phyloP scores from a whole-genome alignment of 2,329 filamentous ascomycete genomes.

The Aspergillus fructus region DNA sequence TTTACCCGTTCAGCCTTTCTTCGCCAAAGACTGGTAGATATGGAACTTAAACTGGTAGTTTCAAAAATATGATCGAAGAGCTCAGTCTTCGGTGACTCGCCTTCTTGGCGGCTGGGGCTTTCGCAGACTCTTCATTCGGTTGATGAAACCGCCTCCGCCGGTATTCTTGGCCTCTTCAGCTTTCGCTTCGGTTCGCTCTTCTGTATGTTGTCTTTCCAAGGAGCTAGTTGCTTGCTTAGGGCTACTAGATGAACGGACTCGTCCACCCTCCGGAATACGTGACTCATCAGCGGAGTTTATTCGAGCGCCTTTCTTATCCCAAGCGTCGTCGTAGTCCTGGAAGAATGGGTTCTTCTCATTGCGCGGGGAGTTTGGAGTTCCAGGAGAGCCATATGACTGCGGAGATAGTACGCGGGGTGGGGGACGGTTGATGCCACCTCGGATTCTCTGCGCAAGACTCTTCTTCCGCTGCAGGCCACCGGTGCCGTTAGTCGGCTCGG shows the following conservation, averaged over 20 bases:
- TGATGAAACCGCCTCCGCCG: slow-evolving; percentile 65
- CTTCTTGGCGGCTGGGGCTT: slow-evolving; percentile 47
- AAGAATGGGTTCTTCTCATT: slow-evolving; percentile 76
- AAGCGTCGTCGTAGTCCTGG: slow-evolving; percentile 70
- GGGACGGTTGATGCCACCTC: slow-evolving; percentile 71
- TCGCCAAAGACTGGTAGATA: background rate
- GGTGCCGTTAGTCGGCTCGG: slow-evolving; percentile 45
- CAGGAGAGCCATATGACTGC: slow-evolving; percentile 38
- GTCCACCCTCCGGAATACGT: slow-evolving; percentile 26
- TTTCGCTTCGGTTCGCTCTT: slow-evolving; percentile 45
- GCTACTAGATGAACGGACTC: slow-evolving; percentile 56
- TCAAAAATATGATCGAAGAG: background rate
- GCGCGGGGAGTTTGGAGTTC: slow-evolving; percentile 30
- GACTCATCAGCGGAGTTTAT: slow-evolving; percentile 55
- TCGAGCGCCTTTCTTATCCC: slow-evolving; percentile 62
- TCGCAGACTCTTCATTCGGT: slow-evolving; percentile 77
- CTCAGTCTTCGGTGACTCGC: slow-evolving; percentile 33
- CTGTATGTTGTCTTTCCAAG: slow-evolving; percentile 66
- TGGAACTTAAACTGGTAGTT: background rate
- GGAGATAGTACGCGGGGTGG: slow-evolving; percentile 60
- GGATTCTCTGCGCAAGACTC: slow-evolving; percentile 87
- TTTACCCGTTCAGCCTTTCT: background rate
- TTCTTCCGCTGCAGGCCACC: slow-evolving; percentile 83
- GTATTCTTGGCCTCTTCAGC: slow-evolving; percentile 43
- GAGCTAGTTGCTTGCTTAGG: slow-evolving; percentile 50